These are phyloP conservation scores for Lolium multiflorum DNA, from an alignment of 176 grass and related monocot species.

Conservation along the genomic window DNA sequence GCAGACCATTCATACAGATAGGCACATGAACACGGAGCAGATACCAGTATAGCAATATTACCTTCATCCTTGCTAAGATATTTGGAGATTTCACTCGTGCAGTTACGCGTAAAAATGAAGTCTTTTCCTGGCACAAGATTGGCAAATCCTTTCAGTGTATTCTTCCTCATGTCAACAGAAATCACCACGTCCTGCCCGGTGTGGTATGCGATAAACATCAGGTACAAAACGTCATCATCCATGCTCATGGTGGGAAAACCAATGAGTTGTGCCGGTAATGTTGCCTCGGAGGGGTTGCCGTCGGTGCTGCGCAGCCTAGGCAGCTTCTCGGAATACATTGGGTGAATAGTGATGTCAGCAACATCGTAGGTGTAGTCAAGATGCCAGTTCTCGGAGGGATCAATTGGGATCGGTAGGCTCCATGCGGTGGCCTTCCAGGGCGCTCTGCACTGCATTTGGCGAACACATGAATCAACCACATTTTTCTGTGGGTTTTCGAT, in stretches of 20 bases:
- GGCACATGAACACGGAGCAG: not conserved
- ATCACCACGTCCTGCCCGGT: not conserved
- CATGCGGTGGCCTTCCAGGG: constrained; percentile 7
- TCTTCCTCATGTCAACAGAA: not conserved
- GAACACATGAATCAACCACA: not conserved
- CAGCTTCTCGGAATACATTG: not conserved
- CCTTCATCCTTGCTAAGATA: not conserved
- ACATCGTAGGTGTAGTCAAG: not conserved
- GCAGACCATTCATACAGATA: not conserved
- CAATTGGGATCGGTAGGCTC: constrained; percentile 9
- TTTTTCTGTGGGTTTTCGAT: not conserved
- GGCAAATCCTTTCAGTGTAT: not conserved
- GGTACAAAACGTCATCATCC: not conserved
- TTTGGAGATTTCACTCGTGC: constrained; percentile 10
- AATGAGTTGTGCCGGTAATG: not conserved
- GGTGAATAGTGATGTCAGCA: not conserved
- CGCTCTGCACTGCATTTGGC: not conserved
- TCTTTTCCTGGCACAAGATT: not conserved
- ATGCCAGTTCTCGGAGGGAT: not conserved
- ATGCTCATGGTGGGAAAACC: not conserved
- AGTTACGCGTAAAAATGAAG: not conserved
- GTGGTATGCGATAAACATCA: too few species aligned
- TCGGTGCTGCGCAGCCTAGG: not conserved
- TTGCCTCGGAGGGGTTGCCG: not conserved
- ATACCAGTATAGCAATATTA: not conserved